A percentile compares a stretch with the other conserved stretches of the same genome.
These are phyloP conservation scores for Graphium sp. DNA, from an alignment of 2,329 filamentous ascomycete species.

Conservation along the genomic window DNA sequence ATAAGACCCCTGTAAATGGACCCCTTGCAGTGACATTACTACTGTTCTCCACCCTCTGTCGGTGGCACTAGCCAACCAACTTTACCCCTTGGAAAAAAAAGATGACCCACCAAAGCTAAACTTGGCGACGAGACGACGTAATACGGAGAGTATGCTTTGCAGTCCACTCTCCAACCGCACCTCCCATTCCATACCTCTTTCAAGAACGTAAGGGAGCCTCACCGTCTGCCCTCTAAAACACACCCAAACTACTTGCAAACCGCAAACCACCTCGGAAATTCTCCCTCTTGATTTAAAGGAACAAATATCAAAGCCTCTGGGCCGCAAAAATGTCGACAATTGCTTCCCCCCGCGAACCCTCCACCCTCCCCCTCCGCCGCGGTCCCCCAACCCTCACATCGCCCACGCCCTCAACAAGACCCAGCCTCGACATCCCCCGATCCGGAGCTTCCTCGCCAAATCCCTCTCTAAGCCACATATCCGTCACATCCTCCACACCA, in stretches of 20 bases:
- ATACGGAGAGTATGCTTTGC: no score
- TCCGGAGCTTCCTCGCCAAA: conserved; percentile 40
- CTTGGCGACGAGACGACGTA: conserved; percentile 2
- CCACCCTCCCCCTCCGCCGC: conserved; percentile 39
- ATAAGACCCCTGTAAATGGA: no score
- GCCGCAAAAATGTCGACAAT: conserved; percentile 48
- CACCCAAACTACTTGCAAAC: not conserved
- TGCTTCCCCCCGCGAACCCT: conserved; percentile 40
- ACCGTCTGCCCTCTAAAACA: no score
- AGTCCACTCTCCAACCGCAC: no score
- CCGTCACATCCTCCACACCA: conserved; percentile 14
- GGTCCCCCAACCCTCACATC: conserved; percentile 30
- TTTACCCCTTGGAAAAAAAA: not conserved
- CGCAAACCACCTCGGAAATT: not conserved
- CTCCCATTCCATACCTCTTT: no score
- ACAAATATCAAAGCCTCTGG: no score
- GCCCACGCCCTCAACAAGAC: conserved; percentile 59
- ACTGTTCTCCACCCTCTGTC: no score
- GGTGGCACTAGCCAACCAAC: no score
- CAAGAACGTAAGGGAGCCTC: no score
- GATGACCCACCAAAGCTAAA: not conserved
- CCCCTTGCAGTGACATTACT: no score
- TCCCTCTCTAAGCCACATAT: conserved; percentile 11
- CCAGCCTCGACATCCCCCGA: conserved; percentile 50
- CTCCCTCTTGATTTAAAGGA: not conserved